These are phyloP conservation scores for Acanthamoeba castellanii DNA, from an alignment of 208 protist genomes.

Conservation along the genomic window DNA sequence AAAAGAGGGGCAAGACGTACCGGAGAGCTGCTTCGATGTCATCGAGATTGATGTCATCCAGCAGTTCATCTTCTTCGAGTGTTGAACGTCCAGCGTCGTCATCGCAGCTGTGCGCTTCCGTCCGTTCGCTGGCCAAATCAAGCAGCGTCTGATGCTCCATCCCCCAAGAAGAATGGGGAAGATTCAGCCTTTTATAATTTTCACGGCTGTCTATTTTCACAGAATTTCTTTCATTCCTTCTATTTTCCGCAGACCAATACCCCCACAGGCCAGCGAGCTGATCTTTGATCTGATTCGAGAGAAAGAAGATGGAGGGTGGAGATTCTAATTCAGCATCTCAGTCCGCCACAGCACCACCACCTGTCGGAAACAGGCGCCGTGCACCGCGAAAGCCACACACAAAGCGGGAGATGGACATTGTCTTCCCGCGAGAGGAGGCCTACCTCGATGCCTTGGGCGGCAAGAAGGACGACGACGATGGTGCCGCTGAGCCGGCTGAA, in stretches of 20 bases:
- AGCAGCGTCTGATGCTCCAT: conserved; percentile 15
- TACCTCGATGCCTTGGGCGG: conserved; percentile 26
- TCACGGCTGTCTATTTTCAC: background rate
- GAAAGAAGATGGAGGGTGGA: background rate
- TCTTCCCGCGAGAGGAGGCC: conserved; percentile 48
- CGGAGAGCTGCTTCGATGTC: conserved; percentile 38
- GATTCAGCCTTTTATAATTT: background rate
- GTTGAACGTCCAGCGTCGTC: background rate
- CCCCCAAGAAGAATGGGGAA: background rate
- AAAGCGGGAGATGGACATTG: conserved; percentile 30
- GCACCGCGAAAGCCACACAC: background rate
- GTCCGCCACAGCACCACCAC: background rate
- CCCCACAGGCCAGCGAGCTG: background rate
- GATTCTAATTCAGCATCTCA: background rate
- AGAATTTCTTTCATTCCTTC: background rate
- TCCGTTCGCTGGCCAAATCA: background rate
- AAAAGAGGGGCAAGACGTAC: background rate
- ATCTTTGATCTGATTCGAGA: background rate
- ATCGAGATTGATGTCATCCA: conserved; percentile 34
- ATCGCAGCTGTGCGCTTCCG: background rate
- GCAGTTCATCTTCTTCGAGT: background rate
- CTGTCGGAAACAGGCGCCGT: background rate
- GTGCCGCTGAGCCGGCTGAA: background rate
- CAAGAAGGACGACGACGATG: conserved; percentile 32
- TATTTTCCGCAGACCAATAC: background rate